Conservation (phyloP, 2,329 filamentous ascomycete genomes). For the Aspergillus fumigatus region DNA sequence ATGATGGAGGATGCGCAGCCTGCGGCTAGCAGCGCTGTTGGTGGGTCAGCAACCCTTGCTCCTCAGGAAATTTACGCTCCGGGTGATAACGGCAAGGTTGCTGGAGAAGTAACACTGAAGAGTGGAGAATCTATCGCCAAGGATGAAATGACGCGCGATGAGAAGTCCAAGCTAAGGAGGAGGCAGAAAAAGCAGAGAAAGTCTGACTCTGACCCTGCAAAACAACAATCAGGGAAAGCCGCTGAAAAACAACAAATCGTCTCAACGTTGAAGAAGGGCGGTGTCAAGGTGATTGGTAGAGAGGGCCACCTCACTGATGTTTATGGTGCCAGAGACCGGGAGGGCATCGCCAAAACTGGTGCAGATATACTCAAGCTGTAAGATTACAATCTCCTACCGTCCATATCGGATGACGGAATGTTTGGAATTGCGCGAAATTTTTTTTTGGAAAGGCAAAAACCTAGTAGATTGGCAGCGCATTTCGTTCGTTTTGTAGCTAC, state of each 20-base stretch:
- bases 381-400: background rate
- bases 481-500: background rate
- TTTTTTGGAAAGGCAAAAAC: background rate
- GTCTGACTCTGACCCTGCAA: conserved; percentile 46
- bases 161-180: conserved; percentile 70
- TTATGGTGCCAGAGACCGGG: conserved; percentile 69
- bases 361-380: conserved; percentile 35
- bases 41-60: conserved; percentile 65
- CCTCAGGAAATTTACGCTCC: conserved; percentile 91
- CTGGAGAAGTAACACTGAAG: conserved; percentile 72
- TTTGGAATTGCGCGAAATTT: background rate
- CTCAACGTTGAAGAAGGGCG: conserved; percentile 71
- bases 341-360: conserved; percentile 18
- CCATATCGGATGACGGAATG: background rate
- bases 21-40: conserved; percentile 64
- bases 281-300: conserved; percentile 86
- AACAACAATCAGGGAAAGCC: conserved; percentile 44
- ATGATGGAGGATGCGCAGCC: conserved; percentile 94
- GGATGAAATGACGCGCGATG: conserved; percentile 84
- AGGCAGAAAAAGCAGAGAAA: conserved; percentile 81
- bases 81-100: conserved; percentile 58
- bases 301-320: conserved; percentile 82
- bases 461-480: background rate
- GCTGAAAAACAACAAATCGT: conserved; percentile 52
- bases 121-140: conserved; percentile 71